Conservation (phyloP, 352 stramenopile species). For the Globisporangium parvum region DNA sequence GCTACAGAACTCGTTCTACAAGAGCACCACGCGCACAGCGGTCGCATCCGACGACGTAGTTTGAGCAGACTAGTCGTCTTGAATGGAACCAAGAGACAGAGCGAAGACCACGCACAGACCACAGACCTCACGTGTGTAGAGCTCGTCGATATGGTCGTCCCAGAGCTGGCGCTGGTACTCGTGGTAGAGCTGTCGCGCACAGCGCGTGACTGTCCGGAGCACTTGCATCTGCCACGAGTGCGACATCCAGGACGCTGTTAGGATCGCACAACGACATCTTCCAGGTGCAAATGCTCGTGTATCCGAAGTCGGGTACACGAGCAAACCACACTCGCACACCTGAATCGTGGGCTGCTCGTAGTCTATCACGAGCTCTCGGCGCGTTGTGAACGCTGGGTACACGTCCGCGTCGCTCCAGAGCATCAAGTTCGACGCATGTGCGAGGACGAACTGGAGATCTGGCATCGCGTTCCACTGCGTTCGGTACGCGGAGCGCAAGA, state of each 20-base stretch:
- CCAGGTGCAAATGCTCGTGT: too few relatives aligned
- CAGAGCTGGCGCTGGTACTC: conserved; percentile 80
- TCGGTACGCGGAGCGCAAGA: conserved; percentile 56
- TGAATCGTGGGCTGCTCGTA: conserved; percentile 55
- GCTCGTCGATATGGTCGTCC: conserved; percentile 53
- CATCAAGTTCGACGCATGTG: conserved; percentile 73
- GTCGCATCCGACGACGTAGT: background rate
- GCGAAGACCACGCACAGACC: background rate
- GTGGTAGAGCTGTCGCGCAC: conserved; percentile 52
- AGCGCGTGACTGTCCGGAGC: conserved; percentile 53
- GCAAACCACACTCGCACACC: conserved; percentile 9
- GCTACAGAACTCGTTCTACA: conserved; percentile 19
- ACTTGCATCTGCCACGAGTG: conserved; percentile 56
- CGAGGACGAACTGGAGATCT: conserved; percentile 45
- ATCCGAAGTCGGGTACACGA: too few relatives aligned
- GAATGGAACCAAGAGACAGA: background rate
- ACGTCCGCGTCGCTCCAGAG: conserved; percentile 74
- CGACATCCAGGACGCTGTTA: background rate
- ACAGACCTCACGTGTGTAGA: conserved; percentile 29
- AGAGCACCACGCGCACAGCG: background rate
- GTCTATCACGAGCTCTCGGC: conserved; percentile 44
- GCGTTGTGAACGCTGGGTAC: conserved; percentile 58
- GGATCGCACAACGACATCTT: too few relatives aligned
- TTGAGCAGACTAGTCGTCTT: background rate
- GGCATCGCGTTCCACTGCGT: conserved; percentile 56